Evolutionary conservation across 129 eudicot species (phyloP).

Genomic region (Flaveria brownii): DNA sequence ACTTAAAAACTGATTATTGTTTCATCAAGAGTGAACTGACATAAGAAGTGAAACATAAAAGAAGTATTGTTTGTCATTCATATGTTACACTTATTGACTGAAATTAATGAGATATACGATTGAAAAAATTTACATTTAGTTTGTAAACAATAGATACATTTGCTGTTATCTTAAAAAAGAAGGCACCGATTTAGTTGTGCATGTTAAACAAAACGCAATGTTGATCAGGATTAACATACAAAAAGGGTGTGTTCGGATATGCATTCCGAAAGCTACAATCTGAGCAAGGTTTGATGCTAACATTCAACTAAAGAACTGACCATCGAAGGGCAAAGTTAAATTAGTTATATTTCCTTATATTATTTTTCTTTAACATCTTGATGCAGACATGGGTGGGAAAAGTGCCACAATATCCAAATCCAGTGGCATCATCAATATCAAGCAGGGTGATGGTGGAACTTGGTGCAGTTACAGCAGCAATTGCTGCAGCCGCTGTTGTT

Average conservation of each 20-base stretch:
- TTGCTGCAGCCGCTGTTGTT: conserved; percentile 69
- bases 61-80: neutral
- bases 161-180: conserved; percentile 10
- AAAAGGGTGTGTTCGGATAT: conserved; percentile 6
- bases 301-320: neutral
- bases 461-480: conserved; percentile 66
- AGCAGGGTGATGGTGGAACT: conserved; percentile 83
- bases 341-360: neutral
- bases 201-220: conserved; percentile 9
- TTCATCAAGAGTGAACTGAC: neutral
- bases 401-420: conserved; percentile 69
- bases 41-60: conserved; percentile 1
- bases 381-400: conserved; percentile 68
- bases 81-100: neutral
- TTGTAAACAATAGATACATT: neutral
- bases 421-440: conserved; percentile 79
- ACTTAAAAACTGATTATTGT: neutral
- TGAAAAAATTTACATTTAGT: neutral
- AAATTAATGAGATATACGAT: neutral
- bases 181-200: conserved; percentile 5
- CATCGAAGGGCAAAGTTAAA: neutral
- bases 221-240: neutral
- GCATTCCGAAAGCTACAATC: conserved; percentile 1
- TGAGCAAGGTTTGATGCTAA: neutral
- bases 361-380: neutral